phyloP scores from a whole-genome alignment of 495 filamentous ascomycete genomes.

The Umbilicaria muhlenbergii region DNA sequence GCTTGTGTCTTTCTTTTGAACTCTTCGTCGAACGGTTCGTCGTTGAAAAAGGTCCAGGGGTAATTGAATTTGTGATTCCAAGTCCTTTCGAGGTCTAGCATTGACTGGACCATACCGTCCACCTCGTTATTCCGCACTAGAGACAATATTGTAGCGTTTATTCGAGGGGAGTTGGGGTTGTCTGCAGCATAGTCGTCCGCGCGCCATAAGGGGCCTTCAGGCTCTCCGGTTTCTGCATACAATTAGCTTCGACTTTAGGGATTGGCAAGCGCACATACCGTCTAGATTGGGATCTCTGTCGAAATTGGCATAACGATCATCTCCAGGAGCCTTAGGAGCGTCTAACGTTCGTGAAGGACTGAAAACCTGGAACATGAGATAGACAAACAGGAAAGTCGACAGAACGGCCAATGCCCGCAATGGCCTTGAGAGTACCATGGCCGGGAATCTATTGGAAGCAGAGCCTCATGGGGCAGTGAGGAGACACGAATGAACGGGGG shows the following conservation, averaged over 20 bases:
- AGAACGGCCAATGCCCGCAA: constrained; percentile 63
- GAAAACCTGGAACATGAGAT: constrained; percentile 58
- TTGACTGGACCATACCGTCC: constrained; percentile 64
- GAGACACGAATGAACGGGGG: no score
- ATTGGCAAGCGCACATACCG: constrained; percentile 34
- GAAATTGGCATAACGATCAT: constrained; percentile 31
- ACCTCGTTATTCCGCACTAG: constrained; percentile 88
- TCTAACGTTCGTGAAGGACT: constrained; percentile 24
- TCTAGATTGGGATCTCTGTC: constrained; percentile 69
- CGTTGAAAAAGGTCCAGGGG: constrained; percentile 98
- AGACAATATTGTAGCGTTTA: constrained; percentile 82
- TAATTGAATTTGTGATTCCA: constrained; percentile 99
- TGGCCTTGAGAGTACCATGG: constrained; percentile 69
- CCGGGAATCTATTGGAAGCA: no score
- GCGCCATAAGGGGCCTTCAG: constrained; percentile 54
- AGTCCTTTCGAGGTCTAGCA: constrained; percentile 81
- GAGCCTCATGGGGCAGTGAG: no score
- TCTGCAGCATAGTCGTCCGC: constrained; percentile 65
- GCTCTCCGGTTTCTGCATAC: constrained; percentile 61
- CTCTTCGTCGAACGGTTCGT: constrained; percentile 77
- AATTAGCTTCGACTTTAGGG: constrained; percentile 4
- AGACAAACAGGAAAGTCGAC: constrained; percentile 53
- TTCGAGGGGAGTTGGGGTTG: constrained; percentile 58
- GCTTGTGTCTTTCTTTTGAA: constrained; percentile 71
- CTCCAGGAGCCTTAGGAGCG: constrained; percentile 21